Evolutionary conservation across 2,329 filamentous ascomycete genomes (phyloP).

Genomic region (Tolypocladium tropicale): DNA sequence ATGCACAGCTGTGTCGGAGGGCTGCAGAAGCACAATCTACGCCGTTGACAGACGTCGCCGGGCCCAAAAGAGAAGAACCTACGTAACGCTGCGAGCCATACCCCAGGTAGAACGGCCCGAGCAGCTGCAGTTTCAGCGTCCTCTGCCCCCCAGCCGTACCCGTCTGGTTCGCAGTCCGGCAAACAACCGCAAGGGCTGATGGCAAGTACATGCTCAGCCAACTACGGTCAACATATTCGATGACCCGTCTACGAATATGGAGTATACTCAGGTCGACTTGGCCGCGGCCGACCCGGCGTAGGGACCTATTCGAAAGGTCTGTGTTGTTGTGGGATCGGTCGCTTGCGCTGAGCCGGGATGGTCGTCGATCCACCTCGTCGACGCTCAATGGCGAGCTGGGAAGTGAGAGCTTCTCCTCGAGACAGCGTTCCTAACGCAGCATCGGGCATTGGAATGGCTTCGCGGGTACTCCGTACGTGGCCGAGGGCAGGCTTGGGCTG

Average conservation of each 20-base stretch:
- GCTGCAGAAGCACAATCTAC: too few species aligned
- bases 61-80: too few species aligned
- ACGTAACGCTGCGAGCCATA: background rate
- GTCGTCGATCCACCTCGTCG: background rate
- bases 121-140: too few species aligned
- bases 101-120: background rate
- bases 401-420: too few species aligned
- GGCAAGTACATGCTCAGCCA: background rate
- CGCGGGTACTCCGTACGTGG: too few species aligned
- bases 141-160: background rate
- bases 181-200: background rate
- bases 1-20: too few species aligned
- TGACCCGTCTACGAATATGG: background rate
- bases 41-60: background rate
- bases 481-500: too few species aligned
- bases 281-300: too few species aligned
- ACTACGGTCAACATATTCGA: background rate
- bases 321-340: background rate
- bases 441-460: background rate
- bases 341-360: background rate
- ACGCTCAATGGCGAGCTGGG: background rate
- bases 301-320: background rate
- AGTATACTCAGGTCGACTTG: background rate
- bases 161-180: too few species aligned
- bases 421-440: background rate